Conservation (phyloP, 371 early-diverging fungal species). For the Umbelopsis sp. region DNA sequence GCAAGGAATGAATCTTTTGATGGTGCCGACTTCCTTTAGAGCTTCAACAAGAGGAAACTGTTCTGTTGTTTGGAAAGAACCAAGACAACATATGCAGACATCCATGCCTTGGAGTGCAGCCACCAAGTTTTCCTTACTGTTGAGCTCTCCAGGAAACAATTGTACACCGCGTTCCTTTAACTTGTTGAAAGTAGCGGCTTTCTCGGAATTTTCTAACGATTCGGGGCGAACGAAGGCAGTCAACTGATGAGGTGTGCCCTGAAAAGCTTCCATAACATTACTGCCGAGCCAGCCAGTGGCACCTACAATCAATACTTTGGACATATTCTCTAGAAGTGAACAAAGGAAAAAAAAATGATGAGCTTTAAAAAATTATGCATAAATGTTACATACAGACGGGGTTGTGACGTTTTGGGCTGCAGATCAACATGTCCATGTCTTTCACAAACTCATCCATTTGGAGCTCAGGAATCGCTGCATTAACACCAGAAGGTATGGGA, state of each 20-base stretch:
- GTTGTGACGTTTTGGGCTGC: not conserved
- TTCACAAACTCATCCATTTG: not conserved
- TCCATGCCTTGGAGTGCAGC: constrained; percentile 10
- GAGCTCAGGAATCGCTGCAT: not conserved
- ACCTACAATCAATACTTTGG: constrained; percentile 10
- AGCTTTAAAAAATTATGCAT: not conserved
- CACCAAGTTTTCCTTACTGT: constrained; percentile 13
- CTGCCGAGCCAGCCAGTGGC: constrained; percentile 16
- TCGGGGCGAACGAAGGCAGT: constrained; percentile 15
- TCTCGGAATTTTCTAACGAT: not conserved
- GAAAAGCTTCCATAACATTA: not conserved
- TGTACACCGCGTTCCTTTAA: not conserved
- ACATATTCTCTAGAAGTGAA: not conserved
- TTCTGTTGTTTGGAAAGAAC: not conserved
- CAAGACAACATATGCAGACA: constrained; percentile 11
- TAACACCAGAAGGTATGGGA: constrained; percentile 1
- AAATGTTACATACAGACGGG: not conserved
- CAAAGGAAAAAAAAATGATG: not conserved
- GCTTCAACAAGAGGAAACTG: constrained; percentile 11
- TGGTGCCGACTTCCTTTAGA: constrained; percentile 13
- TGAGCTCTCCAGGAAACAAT: not conserved
- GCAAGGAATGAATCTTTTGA: constrained; percentile 20
- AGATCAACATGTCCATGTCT: not conserved
- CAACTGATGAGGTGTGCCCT: constrained; percentile 6
- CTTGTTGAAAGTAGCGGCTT: not conserved